Evolutionary conservation across 257 asterid genomes (phyloP).

Genomic region (Mentha longifolia): DNA sequence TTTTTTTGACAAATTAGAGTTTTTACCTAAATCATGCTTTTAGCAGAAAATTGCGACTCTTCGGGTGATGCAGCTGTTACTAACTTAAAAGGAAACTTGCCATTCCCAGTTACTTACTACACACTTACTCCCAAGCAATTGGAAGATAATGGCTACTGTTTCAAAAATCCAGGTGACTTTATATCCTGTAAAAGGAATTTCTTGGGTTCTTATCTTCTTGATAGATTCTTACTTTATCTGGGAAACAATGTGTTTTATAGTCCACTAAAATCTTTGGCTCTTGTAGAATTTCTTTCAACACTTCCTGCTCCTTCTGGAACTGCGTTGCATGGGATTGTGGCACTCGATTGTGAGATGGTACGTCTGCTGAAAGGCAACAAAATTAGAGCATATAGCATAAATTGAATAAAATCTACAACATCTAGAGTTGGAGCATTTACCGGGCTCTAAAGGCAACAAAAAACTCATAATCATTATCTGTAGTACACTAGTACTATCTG

Average conservation of each 20-base stretch:
- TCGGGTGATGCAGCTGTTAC: constrained; percentile 39
- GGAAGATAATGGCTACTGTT: constrained; percentile 87
- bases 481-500: neutral
- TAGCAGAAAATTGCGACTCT: constrained; percentile 47
- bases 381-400: neutral
- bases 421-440: constrained; percentile 10
- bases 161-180: constrained; percentile 64
- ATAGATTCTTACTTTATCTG: neutral
- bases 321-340: constrained; percentile 70
- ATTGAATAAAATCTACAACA: neutral
- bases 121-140: constrained; percentile 77
- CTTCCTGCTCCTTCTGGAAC: constrained; percentile 80
- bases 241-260: neutral
- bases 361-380: constrained; percentile 20
- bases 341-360: constrained; percentile 98
- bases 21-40: constrained; percentile 26
- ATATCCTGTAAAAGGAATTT: constrained; percentile 11
- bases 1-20: constrained; percentile 15
- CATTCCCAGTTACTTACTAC: constrained; percentile 80
- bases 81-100: constrained; percentile 56
- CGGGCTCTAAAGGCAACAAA: constrained; percentile 10
- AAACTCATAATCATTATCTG: neutral
- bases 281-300: constrained; percentile 76
- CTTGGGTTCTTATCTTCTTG: constrained; percentile 4
- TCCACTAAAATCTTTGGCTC: constrained; percentile 23